A percentile compares a stretch with the other conserved stretches of the same genome.
phyloP scores from a whole-genome alignment of 2,329 filamentous ascomycete species.

The Aspergillus pseudoterreus region DNA sequence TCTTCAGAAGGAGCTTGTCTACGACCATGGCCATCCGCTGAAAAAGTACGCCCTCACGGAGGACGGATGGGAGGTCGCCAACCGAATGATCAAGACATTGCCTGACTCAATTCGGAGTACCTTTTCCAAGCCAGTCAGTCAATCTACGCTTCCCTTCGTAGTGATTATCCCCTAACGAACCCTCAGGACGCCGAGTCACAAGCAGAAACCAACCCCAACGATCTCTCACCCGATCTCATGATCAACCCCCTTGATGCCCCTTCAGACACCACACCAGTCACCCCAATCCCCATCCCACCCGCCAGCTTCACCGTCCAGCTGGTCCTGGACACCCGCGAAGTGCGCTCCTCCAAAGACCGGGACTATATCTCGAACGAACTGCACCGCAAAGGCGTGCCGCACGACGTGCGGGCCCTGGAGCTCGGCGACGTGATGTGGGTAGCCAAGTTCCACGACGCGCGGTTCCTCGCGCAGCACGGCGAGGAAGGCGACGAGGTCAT shows the following conservation, averaged over 20 bases:
- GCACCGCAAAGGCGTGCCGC: conserved; percentile 60
- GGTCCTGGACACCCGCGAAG: conserved; percentile 70
- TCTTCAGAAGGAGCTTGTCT: conserved; percentile 68
- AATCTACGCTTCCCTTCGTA: neutral
- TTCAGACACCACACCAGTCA: conserved; percentile 35
- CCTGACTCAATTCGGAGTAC: conserved; percentile 18
- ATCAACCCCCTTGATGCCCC: neutral
- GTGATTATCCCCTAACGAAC: conserved; percentile 1
- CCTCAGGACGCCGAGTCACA: conserved; percentile 1
- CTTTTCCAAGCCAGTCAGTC: conserved; percentile 13
- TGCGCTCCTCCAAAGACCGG: conserved; percentile 67
- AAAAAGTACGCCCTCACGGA: conserved; percentile 70
- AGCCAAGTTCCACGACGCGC: conserved; percentile 64
- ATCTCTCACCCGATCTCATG: neutral
- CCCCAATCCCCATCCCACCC: conserved; percentile 59
- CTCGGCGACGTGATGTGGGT: conserved; percentile 78
- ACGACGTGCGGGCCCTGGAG: conserved; percentile 65
- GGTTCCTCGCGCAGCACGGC: conserved; percentile 54
- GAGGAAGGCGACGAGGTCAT: conserved; percentile 62
- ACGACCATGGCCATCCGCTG: conserved; percentile 64
- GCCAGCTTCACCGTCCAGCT: conserved; percentile 69
- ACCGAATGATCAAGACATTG: conserved; percentile 56
- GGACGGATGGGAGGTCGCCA: conserved; percentile 72
- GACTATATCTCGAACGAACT: conserved; percentile 75
- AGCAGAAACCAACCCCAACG: neutral